Evolutionary conservation across 257 asterid species (phyloP).

Genomic region (Sherardia arvensis): DNA sequence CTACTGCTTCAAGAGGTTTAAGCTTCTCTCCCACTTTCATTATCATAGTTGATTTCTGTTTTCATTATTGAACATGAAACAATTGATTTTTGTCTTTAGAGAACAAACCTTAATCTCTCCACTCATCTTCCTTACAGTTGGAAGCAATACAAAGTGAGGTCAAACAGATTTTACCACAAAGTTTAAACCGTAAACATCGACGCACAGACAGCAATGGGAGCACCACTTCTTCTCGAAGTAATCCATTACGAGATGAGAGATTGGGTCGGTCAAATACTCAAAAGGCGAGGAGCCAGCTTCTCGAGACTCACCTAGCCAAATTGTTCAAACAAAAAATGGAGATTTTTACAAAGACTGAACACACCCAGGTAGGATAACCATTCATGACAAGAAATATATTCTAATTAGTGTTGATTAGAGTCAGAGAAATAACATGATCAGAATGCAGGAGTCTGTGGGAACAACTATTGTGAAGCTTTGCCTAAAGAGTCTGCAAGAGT

Average conservation of each 20-base stretch:
- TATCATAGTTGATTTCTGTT: not conserved
- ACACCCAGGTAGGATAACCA: conserved; percentile 64
- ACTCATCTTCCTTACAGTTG: conserved; percentile 36
- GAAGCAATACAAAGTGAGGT: conserved; percentile 52
- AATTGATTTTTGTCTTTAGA: not conserved
- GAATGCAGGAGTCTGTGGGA: conserved; percentile 71
- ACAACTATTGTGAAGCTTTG: conserved; percentile 70
- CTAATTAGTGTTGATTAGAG: not conserved
- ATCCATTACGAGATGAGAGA: conserved; percentile 80
- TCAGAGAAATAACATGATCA: conserved; percentile 5
- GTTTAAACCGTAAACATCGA: conserved; percentile 59
- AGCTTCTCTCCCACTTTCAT: not conserved
- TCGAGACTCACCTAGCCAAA: conserved; percentile 93
- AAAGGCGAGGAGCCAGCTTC: conserved; percentile 91
- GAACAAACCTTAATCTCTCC: conserved; percentile 12
- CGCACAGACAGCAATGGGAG: conserved; percentile 91
- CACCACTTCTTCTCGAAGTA: conserved; percentile 90
- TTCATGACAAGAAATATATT: conserved; percentile 6
- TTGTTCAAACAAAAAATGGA: conserved; percentile 95
- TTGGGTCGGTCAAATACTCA: conserved; percentile 66
- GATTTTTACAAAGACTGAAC: conserved; percentile 76
- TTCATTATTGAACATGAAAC: not conserved
- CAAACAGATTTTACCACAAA: conserved; percentile 70
- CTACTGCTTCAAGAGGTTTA: conserved; percentile 83
- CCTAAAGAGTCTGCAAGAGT: conserved; percentile 87